phyloP scores from a whole-genome alignment of 768 basidiomycete species.

The Hirschioporus abietinus region DNA sequence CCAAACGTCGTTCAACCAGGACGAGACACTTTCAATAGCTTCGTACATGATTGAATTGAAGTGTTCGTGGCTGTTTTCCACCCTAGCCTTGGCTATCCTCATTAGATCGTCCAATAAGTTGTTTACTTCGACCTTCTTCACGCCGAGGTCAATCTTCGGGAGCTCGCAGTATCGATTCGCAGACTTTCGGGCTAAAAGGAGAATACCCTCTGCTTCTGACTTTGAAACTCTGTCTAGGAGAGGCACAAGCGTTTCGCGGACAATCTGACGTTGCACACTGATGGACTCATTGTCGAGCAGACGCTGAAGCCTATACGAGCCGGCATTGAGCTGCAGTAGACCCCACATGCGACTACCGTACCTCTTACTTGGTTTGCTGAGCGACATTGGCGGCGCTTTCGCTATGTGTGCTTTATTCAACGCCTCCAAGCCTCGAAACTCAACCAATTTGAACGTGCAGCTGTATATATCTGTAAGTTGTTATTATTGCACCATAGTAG shows the following conservation, averaged over 20 bases:
- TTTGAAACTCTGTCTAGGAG: neutral
- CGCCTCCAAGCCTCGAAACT: too few relatives aligned
- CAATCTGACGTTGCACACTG: neutral
- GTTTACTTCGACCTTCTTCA: conserved; percentile 52
- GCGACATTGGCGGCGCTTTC: neutral
- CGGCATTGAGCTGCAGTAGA: neutral
- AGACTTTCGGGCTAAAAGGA: neutral
- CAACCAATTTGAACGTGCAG: too few relatives aligned
- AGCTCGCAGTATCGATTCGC: conserved; percentile 28
- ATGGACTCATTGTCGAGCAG: neutral
- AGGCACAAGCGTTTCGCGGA: neutral
- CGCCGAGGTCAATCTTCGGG: conserved; percentile 46
- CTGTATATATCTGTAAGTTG: too few relatives aligned
- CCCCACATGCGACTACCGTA: neutral
- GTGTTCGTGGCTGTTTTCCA: conserved; percentile 48
- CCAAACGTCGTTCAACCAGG: conserved; percentile 68
- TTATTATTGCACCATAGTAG: too few relatives aligned
- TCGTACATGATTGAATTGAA: conserved; percentile 52
- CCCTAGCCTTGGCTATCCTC: conserved; percentile 46
- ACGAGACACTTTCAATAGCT: conserved; percentile 45
- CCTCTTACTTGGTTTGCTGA: neutral
- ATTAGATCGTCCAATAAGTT: conserved; percentile 46
- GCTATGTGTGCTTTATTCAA: too few relatives aligned
- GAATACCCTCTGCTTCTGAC: neutral
- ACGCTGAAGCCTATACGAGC: neutral